phyloP scores from a whole-genome alignment of 1,139 yeast species.

The Blastobotrys buckinghamii region DNA sequence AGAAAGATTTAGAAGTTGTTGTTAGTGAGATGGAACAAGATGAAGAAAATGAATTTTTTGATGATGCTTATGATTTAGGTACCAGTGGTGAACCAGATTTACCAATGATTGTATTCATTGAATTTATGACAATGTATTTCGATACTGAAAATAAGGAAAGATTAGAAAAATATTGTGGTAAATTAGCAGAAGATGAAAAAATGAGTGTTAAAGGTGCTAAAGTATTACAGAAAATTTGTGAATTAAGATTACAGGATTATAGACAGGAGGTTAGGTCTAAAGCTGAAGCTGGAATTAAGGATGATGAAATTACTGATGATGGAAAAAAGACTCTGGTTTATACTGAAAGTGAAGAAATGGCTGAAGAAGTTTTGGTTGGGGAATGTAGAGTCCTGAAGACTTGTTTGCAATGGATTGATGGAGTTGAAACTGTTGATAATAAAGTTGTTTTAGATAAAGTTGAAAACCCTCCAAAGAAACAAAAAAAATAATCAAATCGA shows the following conservation, averaged over 20 bases:
- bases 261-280: conserved; percentile 16
- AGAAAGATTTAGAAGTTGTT: conserved; percentile 17
- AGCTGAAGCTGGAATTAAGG: neutral
- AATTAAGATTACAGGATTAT: conserved; percentile 20
- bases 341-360: conserved; percentile 22
- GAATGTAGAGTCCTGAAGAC: conserved; percentile 24
- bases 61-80: conserved; percentile 31
- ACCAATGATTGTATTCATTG: conserved; percentile 16
- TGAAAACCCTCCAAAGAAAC: conserved; percentile 6
- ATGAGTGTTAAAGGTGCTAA: conserved; percentile 19
- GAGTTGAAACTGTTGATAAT: conserved; percentile 8
- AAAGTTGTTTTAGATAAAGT: conserved; percentile 12
- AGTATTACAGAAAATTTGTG: conserved; percentile 17
- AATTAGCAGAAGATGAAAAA: conserved; percentile 17
- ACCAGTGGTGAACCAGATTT: conserved; percentile 23
- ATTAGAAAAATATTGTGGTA: conserved; percentile 19
- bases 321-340: conserved; percentile 13
- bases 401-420: conserved; percentile 19
- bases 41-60: conserved; percentile 25
- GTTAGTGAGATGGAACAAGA: conserved; percentile 18
- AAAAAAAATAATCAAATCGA: neutral
- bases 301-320: too few relatives aligned
- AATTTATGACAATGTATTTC: conserved; percentile 7
- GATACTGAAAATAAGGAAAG: conserved; percentile 8
- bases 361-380: conserved; percentile 23